These are phyloP conservation scores for Paecilomyces dactylethromorphus DNA, from an alignment of 2,329 filamentous ascomycete genomes.

Conservation along the genomic window DNA sequence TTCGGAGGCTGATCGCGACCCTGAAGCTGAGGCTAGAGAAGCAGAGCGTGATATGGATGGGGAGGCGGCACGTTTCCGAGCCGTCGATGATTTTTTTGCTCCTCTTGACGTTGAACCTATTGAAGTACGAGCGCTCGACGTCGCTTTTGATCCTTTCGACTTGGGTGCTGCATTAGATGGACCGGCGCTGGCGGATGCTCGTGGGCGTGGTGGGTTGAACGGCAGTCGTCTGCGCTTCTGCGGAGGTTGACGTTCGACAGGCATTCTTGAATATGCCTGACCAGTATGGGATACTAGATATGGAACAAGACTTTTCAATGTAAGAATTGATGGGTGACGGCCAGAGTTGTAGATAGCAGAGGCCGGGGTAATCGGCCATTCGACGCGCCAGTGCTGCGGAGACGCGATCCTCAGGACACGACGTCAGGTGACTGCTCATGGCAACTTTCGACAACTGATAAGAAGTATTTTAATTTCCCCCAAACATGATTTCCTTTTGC, in stretches of 20 bases:
- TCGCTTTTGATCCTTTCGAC: conserved; percentile 13
- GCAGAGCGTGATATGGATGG: conserved; percentile 3
- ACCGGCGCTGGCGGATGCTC: conserved; percentile 18
- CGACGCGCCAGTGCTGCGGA: not conserved
- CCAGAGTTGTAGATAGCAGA: not conserved
- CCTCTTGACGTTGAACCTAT: conserved; percentile 7
- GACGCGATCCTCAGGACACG: not conserved
- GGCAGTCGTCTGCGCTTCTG: conserved; percentile 34
- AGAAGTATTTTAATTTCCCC: not conserved
- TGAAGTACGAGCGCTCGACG: conserved; percentile 11
- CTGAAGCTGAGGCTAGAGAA: conserved; percentile 1
- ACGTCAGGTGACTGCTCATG: not conserved
- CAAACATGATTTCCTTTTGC: not conserved
- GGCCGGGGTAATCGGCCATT: not conserved
- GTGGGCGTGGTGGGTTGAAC: conserved; percentile 39
- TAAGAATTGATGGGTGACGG: not conserved
- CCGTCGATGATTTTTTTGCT: conserved; percentile 1
- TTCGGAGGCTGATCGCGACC: not conserved
- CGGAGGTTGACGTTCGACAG: conserved; percentile 20
- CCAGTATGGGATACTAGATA: not conserved
- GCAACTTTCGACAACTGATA: not conserved
- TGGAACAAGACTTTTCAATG: not conserved
- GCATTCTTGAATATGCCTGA: conserved; percentile 9
- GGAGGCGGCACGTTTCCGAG: conserved; percentile 2
- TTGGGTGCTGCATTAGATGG: conserved; percentile 16